A percentile compares a stretch with the other conserved stretches of the same genome.
These are phyloP conservation scores for Gonapodya prolifera DNA, from an alignment of 192 early-diverging fungal species.

Conservation along the genomic window DNA sequence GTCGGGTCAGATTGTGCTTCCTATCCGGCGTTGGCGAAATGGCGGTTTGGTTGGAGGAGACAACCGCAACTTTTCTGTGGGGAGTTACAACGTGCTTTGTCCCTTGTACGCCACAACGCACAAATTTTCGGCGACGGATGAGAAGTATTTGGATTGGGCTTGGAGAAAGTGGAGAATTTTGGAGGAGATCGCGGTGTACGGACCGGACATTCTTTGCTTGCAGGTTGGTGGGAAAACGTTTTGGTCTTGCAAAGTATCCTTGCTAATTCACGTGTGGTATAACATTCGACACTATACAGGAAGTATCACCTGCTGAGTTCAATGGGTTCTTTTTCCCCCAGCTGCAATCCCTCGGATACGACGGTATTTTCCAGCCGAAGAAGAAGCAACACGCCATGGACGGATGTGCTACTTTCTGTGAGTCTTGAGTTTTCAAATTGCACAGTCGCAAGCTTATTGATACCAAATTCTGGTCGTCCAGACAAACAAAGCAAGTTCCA, in stretches of 20 bases:
- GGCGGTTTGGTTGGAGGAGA: too few relatives aligned
- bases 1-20: too few relatives aligned
- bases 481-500: slow-evolving; percentile 16
- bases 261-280: slow-evolving; percentile 4
- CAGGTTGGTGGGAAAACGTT: slow-evolving; percentile 14
- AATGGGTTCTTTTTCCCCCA: slow-evolving; percentile 24
- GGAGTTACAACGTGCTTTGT: slow-evolving; percentile 32
- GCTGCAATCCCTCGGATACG: slow-evolving; percentile 27
- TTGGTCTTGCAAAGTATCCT: slow-evolving; percentile 8
- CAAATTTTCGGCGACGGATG: slow-evolving; percentile 15
- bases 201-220: slow-evolving; percentile 28
- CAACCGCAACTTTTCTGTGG: slow-evolving; percentile 31
- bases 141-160: slow-evolving; percentile 20
- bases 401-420: slow-evolving; percentile 37
- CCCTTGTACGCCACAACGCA: slow-evolving; percentile 26
- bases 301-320: slow-evolving; percentile 26
- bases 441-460: too few relatives aligned
- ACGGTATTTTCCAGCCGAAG: slow-evolving; percentile 30
- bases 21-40: too few relatives aligned
- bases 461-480: too few relatives aligned
- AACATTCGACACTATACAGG: slow-evolving; percentile 10
- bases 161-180: slow-evolving; percentile 19
- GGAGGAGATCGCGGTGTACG: slow-evolving; percentile 25
- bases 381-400: slow-evolving; percentile 25
- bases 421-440: too few relatives aligned